These are phyloP conservation scores for Geotrichum aggregatum DNA, from an alignment of 1,139 yeast genomes.

Conservation along the genomic window DNA sequence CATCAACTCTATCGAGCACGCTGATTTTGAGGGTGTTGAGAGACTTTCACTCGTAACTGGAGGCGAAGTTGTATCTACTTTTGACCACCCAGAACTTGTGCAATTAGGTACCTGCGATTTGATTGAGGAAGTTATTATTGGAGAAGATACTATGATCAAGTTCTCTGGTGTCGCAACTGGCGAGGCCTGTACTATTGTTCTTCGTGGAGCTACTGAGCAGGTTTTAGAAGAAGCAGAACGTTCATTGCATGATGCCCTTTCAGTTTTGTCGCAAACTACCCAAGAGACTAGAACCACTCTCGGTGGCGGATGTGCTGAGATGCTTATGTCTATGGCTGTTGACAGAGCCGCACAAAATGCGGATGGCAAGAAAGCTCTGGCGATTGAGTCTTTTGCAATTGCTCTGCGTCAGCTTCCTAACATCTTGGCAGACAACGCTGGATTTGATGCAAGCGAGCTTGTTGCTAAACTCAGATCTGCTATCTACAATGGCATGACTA, in stretches of 20 bases:
- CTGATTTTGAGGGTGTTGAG: conserved; percentile 97
- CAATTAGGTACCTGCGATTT: conserved; percentile 82
- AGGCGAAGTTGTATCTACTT: conserved; percentile 96
- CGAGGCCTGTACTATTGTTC: conserved; percentile 92
- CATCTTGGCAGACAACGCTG: conserved; percentile 94
- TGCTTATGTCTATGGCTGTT: conserved; percentile 97
- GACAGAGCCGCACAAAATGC: conserved; percentile 92
- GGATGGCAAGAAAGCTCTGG: conserved; percentile 89
- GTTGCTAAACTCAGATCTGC: conserved; percentile 89
- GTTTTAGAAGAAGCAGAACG: conserved; percentile 96
- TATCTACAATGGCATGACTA: conserved; percentile 85
- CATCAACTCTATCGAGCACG: conserved; percentile 93
- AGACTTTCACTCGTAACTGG: conserved; percentile 95
- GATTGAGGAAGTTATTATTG: conserved; percentile 88
- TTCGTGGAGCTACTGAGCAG: conserved; percentile 96
- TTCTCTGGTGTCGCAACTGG: conserved; percentile 95
- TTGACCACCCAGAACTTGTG: conserved; percentile 84
- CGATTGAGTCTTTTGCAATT: conserved; percentile 89
- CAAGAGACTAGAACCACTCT: conserved; percentile 89
- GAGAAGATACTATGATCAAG: conserved; percentile 80
- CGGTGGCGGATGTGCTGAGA: conserved; percentile 98
- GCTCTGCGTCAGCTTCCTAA: conserved; percentile 95
- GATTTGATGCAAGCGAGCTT: conserved; percentile 88
- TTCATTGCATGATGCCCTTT: conserved; percentile 92
- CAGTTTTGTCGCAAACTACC: conserved; percentile 93